These are phyloP conservation scores for Lactarius pseudohatsudake DNA, from an alignment of 768 basidiomycete genomes.

Conservation along the genomic window DNA sequence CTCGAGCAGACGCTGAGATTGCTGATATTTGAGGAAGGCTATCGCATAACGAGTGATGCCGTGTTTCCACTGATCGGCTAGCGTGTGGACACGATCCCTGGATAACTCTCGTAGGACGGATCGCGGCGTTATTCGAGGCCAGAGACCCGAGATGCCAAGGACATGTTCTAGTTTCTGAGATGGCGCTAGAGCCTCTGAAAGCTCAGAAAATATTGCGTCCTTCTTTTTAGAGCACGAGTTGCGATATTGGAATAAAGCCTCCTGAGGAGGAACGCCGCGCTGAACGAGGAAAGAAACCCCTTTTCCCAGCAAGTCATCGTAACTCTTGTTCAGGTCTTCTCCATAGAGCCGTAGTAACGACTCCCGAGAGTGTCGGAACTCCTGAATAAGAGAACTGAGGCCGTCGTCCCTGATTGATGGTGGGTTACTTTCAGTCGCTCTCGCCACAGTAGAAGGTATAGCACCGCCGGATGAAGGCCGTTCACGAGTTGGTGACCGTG, in stretches of 20 bases:
- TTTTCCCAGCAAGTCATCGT: neutral
- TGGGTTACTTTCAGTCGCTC: too few relatives aligned
- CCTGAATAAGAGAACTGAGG: too few relatives aligned
- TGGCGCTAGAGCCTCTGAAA: neutral
- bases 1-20: slow-evolving; percentile 13
- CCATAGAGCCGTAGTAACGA: too few relatives aligned
- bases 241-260: neutral
- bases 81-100: slow-evolving; percentile 26
- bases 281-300: too few relatives aligned
- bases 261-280: neutral
- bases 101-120: slow-evolving; percentile 28
- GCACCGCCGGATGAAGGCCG: too few relatives aligned
- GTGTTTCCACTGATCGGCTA: neutral
- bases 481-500: too few relatives aligned
- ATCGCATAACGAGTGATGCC: neutral
- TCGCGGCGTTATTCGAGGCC: slow-evolving; percentile 20
- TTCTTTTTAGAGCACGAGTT: neutral
- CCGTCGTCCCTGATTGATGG: too few relatives aligned
- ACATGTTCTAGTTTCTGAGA: neutral
- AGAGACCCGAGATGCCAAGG: neutral
- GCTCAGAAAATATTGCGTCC: neutral
- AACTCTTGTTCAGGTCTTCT: slow-evolving; percentile 7
- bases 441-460: too few relatives aligned
- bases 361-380: too few relatives aligned
- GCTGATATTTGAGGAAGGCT: slow-evolving; percentile 8